phyloP scores from a whole-genome alignment of 768 basidiomycete species.

The Rhizopogon salebrosus region DNA sequence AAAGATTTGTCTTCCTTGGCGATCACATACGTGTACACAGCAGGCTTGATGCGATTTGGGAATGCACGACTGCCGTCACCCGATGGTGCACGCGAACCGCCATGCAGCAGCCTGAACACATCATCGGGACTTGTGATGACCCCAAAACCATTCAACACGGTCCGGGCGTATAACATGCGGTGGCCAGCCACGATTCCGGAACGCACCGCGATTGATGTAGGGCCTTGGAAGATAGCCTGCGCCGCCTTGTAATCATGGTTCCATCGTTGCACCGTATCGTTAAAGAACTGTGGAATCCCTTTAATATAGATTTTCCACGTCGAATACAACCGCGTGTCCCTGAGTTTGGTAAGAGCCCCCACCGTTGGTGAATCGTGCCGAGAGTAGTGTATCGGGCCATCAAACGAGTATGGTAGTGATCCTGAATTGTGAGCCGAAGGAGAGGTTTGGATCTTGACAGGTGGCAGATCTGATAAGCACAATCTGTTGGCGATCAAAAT shows the following conservation, averaged over 20 bases:
- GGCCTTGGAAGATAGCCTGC: slow-evolving; percentile 63
- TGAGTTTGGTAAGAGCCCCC: slow-evolving; percentile 56
- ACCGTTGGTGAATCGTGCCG: slow-evolving; percentile 68
- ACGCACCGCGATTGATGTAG: slow-evolving; percentile 57
- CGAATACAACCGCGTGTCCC: slow-evolving; percentile 61
- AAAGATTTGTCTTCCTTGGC: slow-evolving; percentile 69
- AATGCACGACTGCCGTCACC: slow-evolving; percentile 11
- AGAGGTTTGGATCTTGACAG: slow-evolving; percentile 47
- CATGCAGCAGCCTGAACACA: slow-evolving; percentile 47
- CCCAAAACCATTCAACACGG: slow-evolving; percentile 58
- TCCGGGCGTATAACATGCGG: slow-evolving; percentile 67
- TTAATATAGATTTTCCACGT: slow-evolving; percentile 75
- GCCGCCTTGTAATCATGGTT: slow-evolving; percentile 64
- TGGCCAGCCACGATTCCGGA: slow-evolving; percentile 69
- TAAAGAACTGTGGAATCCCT: slow-evolving; percentile 55
- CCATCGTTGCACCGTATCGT: slow-evolving; percentile 60
- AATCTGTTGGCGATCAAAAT: neutral
- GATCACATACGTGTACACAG: slow-evolving; percentile 84
- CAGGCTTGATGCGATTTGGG: slow-evolving; percentile 62
- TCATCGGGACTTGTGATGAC: slow-evolving; percentile 46
- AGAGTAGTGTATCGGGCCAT: slow-evolving; percentile 70
- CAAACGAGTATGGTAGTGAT: slow-evolving; percentile 56
- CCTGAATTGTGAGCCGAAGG: slow-evolving; percentile 39
- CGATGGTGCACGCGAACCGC: slow-evolving; percentile 23
- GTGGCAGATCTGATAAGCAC: neutral